A percentile compares a stretch with the other conserved stretches of the same genome.
These are phyloP conservation scores for Teratosphaeria epicoccoides DNA, from an alignment of 2,329 filamentous ascomycete genomes.

Conservation along the genomic window DNA sequence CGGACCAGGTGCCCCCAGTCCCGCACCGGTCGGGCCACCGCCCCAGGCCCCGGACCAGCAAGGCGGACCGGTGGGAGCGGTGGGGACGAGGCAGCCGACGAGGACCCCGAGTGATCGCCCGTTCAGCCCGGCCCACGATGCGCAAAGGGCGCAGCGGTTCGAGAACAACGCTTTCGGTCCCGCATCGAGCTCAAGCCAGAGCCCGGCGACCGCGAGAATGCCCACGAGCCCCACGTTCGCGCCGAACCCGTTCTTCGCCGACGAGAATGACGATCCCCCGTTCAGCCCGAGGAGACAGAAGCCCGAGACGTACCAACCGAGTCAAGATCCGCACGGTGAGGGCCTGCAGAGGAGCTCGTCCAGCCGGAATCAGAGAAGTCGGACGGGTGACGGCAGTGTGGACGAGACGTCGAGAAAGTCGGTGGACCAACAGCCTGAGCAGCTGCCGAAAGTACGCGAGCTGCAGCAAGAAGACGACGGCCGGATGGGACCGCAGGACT, in stretches of 20 bases:
- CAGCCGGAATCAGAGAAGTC: constrained; percentile 8
- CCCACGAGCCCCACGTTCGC: constrained; percentile 12
- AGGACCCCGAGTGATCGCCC: constrained; percentile 19
- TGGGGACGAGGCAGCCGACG: constrained; percentile 20
- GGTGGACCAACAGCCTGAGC: constrained; percentile 15
- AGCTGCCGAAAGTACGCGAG: constrained; percentile 17
- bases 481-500: constrained; percentile 44
- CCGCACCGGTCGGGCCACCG: constrained; percentile 52
- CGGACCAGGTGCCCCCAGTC: constrained; percentile 32
- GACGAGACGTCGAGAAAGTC: constrained; percentile 15
- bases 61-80: constrained; percentile 12
- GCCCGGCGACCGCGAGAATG: constrained; percentile 3
- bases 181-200: neutral
- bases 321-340: constrained; percentile 13
- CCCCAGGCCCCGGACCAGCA: constrained; percentile 53
- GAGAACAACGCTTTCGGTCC: constrained; percentile 10
- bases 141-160: constrained; percentile 17
- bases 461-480: constrained; percentile 29
- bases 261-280: neutral
- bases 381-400: constrained; percentile 4
- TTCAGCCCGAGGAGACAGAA: constrained; percentile 2
- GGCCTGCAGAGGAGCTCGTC: constrained; percentile 4
- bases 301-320: constrained; percentile 25
- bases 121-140: constrained; percentile 18
- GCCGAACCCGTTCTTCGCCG: constrained; percentile 7